Evolutionary conservation across 2,329 filamentous ascomycete species (phyloP).

Genomic region (Calonectria montana): DNA sequence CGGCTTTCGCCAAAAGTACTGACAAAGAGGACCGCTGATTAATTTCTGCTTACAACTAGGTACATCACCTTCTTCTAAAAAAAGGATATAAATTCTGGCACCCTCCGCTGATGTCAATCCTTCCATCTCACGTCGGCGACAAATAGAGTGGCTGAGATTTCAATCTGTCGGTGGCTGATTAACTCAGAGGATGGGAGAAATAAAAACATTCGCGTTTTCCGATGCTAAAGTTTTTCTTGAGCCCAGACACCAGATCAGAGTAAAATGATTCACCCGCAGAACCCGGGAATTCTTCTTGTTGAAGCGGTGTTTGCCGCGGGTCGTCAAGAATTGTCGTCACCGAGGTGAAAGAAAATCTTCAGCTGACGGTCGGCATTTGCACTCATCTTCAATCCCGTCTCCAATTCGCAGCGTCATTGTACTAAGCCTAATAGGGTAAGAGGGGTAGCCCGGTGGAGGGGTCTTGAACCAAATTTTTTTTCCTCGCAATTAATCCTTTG

Average conservation of each 20-base stretch:
- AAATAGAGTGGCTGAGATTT: not conserved
- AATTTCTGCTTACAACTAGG: not conserved
- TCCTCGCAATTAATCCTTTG: slow-evolving; percentile 34
- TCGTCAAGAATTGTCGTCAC: not conserved
- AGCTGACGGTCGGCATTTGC: not conserved
- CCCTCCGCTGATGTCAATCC: not conserved
- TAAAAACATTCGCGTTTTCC: not conserved
- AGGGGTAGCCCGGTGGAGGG: slow-evolving; percentile 44
- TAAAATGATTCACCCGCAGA: not conserved
- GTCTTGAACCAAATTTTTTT: slow-evolving; percentile 33
- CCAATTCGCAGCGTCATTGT: not conserved
- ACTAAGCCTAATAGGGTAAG: slow-evolving; percentile 46
- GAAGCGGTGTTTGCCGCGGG: not conserved
- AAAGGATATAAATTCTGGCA: not conserved
- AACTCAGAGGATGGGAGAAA: not conserved
- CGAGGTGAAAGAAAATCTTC: not conserved
- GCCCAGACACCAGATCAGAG: not conserved
- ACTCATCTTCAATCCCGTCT: not conserved
- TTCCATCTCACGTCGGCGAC: not conserved
- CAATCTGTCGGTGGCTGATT: not conserved
- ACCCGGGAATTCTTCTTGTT: not conserved
- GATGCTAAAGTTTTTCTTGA: not conserved
- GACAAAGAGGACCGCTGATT: not conserved
- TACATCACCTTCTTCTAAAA: not conserved
- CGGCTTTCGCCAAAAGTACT: not conserved